Base-by-base conservation (phyloP, 495 filamentous ascomycete species). In the Penicillium diatomitis region DNA sequence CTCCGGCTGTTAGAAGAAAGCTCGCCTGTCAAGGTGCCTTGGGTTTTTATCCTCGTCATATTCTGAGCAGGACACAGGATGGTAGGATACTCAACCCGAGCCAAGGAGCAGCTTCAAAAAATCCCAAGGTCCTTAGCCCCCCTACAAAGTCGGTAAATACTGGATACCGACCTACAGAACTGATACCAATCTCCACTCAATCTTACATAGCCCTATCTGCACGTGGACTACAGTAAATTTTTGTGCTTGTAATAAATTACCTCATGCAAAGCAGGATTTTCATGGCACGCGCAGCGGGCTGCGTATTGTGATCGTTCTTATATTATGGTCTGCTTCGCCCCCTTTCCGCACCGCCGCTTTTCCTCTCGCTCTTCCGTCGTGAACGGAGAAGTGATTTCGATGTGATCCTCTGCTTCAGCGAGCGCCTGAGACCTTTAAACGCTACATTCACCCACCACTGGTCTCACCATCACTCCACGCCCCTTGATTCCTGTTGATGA, bases 231-330 rank as follows among this genome's bases (percentile, higher is more conserved):
- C 20, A 20, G 20, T 20, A 20, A 20, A 20, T 20, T 20, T 20
- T 20, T 20, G 44, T 41, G 31, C 40, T n/a, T 29, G 55, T 57
- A 54, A 54, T 53, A 51, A 53, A 54, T 57, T 54, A 57, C 55
- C 51, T 51, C 41, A 49, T 50, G 44, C 43, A 37, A 49, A 50
- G 39, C 49, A 52, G 50, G 54, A 53, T 52, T 49, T 49, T 56
- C 30, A 45, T 5, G 32, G 6, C 3, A 11, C 8, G 31, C 20
- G 0, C 20, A 20, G 20, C 20, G 20, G 20, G 20, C 20, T 20
- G 20, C 20, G 33, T 31, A 7, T 27, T 12, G 6, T 9, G 38
- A 40, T 27, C 6, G 8, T 42, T n/a, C n/a, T n/a, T 30, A 30
- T 44, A 44, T 32, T 46, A 35, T 28, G 43, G 28, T n/a, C 33